Percentiles rank a stretch among this genome's conserved stretches.
Evolutionary conservation across 495 filamentous ascomycete species (phyloP).

Genomic region (Talaromyces stipitatus): DNA sequence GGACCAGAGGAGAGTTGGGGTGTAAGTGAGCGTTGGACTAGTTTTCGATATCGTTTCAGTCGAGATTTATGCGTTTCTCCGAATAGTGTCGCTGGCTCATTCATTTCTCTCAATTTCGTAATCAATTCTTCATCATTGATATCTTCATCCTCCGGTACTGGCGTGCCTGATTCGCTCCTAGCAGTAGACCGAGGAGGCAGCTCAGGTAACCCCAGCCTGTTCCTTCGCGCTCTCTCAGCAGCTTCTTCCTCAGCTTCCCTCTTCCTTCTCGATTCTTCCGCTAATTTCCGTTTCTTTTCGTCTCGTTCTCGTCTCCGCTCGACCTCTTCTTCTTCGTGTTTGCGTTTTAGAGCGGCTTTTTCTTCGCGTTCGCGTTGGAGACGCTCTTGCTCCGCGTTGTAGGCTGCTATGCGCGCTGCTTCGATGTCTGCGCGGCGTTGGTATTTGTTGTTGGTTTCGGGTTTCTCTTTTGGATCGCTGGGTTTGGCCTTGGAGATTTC

Average conservation of each 20-base stretch:
- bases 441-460: constrained; percentile 60
- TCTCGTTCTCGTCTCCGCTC: constrained; percentile 59
- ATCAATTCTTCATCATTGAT: constrained; percentile 66
- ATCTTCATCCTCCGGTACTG: constrained; percentile 49
- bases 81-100: constrained; percentile 70
- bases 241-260: constrained; percentile 63
- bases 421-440: constrained; percentile 81
- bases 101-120: constrained; percentile 56
- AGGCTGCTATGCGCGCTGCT: constrained; percentile 70
- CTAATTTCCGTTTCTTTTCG: constrained; percentile 70
- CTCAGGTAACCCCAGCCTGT: constrained; percentile 62
- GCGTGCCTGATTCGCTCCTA: constrained; percentile 27
- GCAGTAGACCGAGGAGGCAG: constrained; percentile 43
- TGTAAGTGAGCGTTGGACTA: constrained; percentile 39
- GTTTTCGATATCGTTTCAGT: constrained; percentile 59
- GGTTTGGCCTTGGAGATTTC: constrained; percentile 75
- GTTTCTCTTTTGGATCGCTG: constrained; percentile 14
- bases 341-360: constrained; percentile 66
- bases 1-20: constrained; percentile 52
- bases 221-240: constrained; percentile 46
- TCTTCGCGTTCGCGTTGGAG: constrained; percentile 61
- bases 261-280: constrained; percentile 63
- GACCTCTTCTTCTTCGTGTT: constrained; percentile 81
- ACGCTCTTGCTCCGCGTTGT: constrained; percentile 68
- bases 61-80: constrained; percentile 69